Conservation (phyloP, 2,329 filamentous ascomycete species). For the Akanthomyces dipterigenus region DNA sequence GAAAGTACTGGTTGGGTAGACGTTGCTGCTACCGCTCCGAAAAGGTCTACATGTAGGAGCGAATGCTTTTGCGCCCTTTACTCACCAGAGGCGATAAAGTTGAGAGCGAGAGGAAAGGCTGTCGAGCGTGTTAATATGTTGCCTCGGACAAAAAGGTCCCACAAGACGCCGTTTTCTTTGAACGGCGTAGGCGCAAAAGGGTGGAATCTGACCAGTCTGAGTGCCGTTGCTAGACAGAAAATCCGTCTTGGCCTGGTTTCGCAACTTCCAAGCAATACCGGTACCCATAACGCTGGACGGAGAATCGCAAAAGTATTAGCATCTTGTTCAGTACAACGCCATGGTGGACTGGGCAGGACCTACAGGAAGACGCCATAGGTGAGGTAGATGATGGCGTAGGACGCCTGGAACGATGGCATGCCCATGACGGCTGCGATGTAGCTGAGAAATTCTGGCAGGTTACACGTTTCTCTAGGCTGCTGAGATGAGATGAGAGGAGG, state of each 20-base stretch:
- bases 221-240: slow-evolving; percentile 73
- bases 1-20: neutral
- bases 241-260: slow-evolving; percentile 59
- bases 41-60: slow-evolving; percentile 30
- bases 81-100: slow-evolving; percentile 91
- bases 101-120: slow-evolving; percentile 77
- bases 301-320: neutral
- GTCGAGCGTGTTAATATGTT: slow-evolving; percentile 24
- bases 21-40: slow-evolving; percentile 56
- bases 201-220: slow-evolving; percentile 63
- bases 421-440: slow-evolving; percentile 50
- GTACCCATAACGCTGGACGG: slow-evolving; percentile 57
- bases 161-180: too few relatives aligned
- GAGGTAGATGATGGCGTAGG: slow-evolving; percentile 76
- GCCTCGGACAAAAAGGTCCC: too few relatives aligned
- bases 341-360: slow-evolving; percentile 19
- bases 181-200: slow-evolving; percentile 13
- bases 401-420: slow-evolving; percentile 66
- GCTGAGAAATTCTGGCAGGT: neutral
- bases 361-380: slow-evolving; percentile 75
- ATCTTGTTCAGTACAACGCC: neutral
- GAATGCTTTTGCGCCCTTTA: slow-evolving; percentile 28
- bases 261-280: slow-evolving; percentile 49
- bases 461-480: too few relatives aligned
- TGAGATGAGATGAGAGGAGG: neutral